Percentiles rank a stretch among this genome's conserved stretches.
Conservation (phyloP, 768 basidiomycete species). For the Suillus decipiens region DNA sequence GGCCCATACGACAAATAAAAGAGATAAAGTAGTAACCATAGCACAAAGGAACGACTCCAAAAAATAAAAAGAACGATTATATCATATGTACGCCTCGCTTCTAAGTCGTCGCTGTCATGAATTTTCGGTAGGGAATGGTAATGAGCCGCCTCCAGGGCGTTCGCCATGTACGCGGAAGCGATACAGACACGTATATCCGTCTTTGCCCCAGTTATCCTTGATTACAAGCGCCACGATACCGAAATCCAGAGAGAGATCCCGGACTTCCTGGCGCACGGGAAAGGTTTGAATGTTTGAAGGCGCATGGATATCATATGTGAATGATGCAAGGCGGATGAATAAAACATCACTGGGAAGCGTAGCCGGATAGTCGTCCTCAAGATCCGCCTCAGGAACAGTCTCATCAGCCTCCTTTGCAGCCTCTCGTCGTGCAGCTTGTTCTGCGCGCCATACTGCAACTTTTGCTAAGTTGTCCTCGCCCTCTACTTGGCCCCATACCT, state of each 20-base stretch:
- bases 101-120: slow-evolving; percentile 13
- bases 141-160: slow-evolving; percentile 43
- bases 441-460: slow-evolving; percentile 54
- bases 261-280: slow-evolving; percentile 67
- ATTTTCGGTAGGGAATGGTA: slow-evolving; percentile 33
- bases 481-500: slow-evolving; percentile 90
- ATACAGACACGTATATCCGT: slow-evolving; percentile 87
- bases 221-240: slow-evolving; percentile 81
- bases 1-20: slow-evolving; percentile 4
- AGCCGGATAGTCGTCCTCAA: slow-evolving; percentile 46
- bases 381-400: slow-evolving; percentile 25
- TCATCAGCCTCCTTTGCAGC: slow-evolving; percentile 35
- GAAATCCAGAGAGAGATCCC: slow-evolving; percentile 75
- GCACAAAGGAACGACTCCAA: slow-evolving; percentile 26
- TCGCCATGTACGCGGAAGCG: slow-evolving; percentile 80
- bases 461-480: slow-evolving; percentile 69
- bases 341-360: slow-evolving; percentile 47
- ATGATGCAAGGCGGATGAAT: slow-evolving; percentile 67
- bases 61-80: slow-evolving; percentile 10
- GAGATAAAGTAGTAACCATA: slow-evolving; percentile 18
- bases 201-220: slow-evolving; percentile 84
- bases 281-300: slow-evolving; percentile 76
- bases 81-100: slow-evolving; percentile 15
- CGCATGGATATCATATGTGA: slow-evolving; percentile 60
- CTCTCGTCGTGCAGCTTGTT: slow-evolving; percentile 39